Percentiles rank a stretch among this genome's conserved stretches.
Conservation (phyloP, 805 yeast genomes). For the Saturnispora diversa region DNA sequence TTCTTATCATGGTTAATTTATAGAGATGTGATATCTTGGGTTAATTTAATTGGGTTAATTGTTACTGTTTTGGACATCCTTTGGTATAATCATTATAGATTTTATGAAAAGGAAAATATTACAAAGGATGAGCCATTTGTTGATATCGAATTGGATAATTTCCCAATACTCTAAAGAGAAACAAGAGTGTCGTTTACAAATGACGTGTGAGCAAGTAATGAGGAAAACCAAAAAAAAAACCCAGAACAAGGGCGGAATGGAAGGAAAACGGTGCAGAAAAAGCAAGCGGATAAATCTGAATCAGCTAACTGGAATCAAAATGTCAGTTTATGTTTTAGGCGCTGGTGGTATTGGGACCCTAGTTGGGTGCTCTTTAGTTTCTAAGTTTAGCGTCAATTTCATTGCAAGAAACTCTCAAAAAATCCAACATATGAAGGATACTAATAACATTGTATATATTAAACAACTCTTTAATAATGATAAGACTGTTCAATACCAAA, state of each 20-base stretch:
- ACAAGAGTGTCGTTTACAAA: too few species aligned
- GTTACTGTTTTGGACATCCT: constrained; percentile 71
- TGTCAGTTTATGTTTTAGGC: constrained; percentile 26
- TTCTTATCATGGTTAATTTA: constrained; percentile 58
- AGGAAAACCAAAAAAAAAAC: too few species aligned
- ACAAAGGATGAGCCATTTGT: constrained; percentile 15
- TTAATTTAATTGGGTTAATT: constrained; percentile 66
- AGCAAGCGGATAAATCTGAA: too few species aligned
- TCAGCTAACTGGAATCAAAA: neutral
- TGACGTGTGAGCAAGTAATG: neutral
- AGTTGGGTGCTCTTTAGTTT: constrained; percentile 22
- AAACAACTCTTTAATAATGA: constrained; percentile 22
- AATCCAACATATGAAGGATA: constrained; percentile 15
- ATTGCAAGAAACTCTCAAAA: constrained; percentile 24
- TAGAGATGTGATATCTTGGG: constrained; percentile 58
- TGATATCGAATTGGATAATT: constrained; percentile 17
- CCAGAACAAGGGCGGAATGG: too few species aligned
- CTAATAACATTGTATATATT: constrained; percentile 19
- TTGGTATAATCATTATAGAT: constrained; percentile 73
- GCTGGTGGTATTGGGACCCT: constrained; percentile 32
- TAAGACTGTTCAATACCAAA: constrained; percentile 11
- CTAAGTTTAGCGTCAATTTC: constrained; percentile 19
- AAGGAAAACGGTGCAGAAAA: too few species aligned
- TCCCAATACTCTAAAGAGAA: constrained; percentile 2
- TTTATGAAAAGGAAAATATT: constrained; percentile 20